Base-by-base conservation (phyloP, 768 basidiomycete species). In the Lentinula sp. region DNA sequence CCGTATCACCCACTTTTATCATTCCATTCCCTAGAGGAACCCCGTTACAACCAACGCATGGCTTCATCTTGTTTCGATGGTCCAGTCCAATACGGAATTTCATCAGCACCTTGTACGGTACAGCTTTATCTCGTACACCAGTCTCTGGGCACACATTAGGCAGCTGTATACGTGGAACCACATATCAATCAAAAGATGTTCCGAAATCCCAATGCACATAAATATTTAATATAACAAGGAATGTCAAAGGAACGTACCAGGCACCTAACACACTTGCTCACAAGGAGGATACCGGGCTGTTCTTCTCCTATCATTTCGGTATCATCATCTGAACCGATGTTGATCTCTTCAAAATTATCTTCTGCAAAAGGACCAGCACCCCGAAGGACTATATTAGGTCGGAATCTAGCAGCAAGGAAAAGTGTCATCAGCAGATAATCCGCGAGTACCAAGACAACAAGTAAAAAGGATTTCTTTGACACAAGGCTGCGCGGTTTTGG, bases 81-180 rank as follows among this genome's bases (percentile, higher is more conserved):
- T 88, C 83, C 55, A 87, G 59, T 16, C 85, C 84, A 34, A 70
- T 81, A 40, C 89, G 82, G 70, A 88, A 86, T 74, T 87, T 89
- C 82, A 85, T 85, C 9, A 91, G 68, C 6, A 85, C 81, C 71
- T 92, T 90, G 73, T 76, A 89, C 4, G 90, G 90, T 4, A 92
- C 89, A 0, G 88, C 87, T 15, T 77, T 78, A 66, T 93, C 89
- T 18, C 84, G 80, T 18, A 79, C 70, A 34, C 89, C 90, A 3
- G 84, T 86, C 45, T 76, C 73, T 0, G 87, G 80, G 66, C 83
- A 82, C 15, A 92, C 81, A 64, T 92, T 91, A 15, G 90, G 90
- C 51, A 92, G 70, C 89, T 92, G 66, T 59, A 43, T 31, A 52
- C 31, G 23, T 31, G 51, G 31, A 52, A 32, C 28, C 23, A 7